Percentiles rank a stretch among this genome's conserved stretches.
phyloP scores from a whole-genome alignment of 306 rosid species.

The Cucurbita ficifolia region DNA sequence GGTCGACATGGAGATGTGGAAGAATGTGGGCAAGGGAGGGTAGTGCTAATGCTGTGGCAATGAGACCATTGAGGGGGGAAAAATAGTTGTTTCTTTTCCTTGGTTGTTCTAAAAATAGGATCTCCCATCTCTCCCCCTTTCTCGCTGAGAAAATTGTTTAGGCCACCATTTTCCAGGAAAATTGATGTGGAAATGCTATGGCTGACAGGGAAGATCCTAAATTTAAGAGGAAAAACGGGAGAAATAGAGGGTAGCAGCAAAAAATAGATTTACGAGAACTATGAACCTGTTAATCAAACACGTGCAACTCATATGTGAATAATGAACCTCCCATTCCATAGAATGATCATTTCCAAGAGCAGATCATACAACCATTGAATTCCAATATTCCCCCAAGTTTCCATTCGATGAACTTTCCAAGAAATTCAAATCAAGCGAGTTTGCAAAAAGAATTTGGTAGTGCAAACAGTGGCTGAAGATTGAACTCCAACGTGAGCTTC shows the following conservation, averaged over 20 bases:
- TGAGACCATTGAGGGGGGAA: neutral
- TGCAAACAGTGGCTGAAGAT: neutral
- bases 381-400: neutral
- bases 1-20: slow-evolving; percentile 13
- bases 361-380: neutral
- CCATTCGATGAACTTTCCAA: neutral
- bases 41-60: neutral
- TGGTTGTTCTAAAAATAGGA: neutral
- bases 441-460: neutral
- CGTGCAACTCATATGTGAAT: neutral
- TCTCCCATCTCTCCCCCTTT: neutral
- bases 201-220: neutral
- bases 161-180: neutral
- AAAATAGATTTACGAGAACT: neutral
- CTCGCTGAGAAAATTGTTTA: neutral
- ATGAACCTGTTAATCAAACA: neutral
- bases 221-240: neutral
- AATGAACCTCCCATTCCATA: neutral
- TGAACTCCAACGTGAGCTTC: neutral
- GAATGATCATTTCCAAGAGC: neutral
- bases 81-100: neutral
- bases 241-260: neutral
- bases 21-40: neutral
- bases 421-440: neutral
- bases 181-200: neutral